A percentile compares a stretch with the other conserved stretches of the same genome.
These are phyloP conservation scores for Ustilaginoidea virens DNA, from an alignment of 2,329 filamentous ascomycete genomes.

Conservation along the genomic window DNA sequence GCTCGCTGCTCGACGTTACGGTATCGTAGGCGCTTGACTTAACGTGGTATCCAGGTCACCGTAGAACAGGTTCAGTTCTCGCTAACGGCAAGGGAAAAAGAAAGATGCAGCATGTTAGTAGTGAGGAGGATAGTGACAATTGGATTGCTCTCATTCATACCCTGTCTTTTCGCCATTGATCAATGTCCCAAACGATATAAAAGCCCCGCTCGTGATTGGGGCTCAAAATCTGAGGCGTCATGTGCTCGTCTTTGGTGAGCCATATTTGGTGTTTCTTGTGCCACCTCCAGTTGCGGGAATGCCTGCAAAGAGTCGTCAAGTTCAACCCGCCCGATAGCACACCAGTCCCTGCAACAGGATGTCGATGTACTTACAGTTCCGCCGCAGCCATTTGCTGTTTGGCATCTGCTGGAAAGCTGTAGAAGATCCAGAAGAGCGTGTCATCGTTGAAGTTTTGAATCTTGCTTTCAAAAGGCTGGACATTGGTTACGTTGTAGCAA, in stretches of 20 bases:
- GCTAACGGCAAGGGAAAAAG: conserved; percentile 31
- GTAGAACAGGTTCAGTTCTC: conserved; percentile 46
- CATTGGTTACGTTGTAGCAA: conserved; percentile 52
- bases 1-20: conserved; percentile 8
- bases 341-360: neutral
- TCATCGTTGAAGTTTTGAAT: conserved; percentile 54
- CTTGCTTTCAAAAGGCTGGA: conserved; percentile 49
- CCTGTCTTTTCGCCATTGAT: conserved; percentile 46
- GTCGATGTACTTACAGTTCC: conserved; percentile 37
- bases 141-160: conserved; percentile 37
- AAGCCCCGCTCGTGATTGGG: conserved; percentile 46
- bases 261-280: conserved; percentile 52
- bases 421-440: conserved; percentile 55
- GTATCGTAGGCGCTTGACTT: conserved; percentile 15
- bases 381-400: conserved; percentile 49
- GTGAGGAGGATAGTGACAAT: conserved; percentile 8
- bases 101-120: no score
- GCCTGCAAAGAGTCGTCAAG: conserved; percentile 23
- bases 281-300: conserved; percentile 51
- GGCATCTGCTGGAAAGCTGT: conserved; percentile 46
- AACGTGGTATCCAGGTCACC: conserved; percentile 40
- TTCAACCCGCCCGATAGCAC: neutral
- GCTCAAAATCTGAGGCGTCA: conserved; percentile 45
- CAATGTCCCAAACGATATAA: conserved; percentile 50
- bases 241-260: conserved; percentile 52